These are phyloP conservation scores for Arthroderma sp. DNA, from an alignment of 2,329 filamentous ascomycete species.

Conservation along the genomic window DNA sequence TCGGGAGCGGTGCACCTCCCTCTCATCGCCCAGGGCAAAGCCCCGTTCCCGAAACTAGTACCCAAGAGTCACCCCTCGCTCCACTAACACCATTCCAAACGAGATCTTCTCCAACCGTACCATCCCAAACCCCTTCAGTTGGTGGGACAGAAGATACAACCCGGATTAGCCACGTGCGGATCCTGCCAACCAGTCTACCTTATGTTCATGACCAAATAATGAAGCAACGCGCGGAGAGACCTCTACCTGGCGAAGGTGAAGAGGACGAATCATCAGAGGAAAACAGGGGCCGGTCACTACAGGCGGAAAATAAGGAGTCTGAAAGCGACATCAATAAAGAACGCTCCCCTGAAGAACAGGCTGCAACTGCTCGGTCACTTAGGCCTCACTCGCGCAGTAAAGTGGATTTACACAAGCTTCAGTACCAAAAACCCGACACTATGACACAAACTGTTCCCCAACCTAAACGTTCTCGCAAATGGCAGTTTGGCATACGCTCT, in stretches of 20 bases:
- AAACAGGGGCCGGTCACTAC: background rate
- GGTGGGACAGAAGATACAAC: slow-evolving; percentile 20
- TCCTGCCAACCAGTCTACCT: slow-evolving; percentile 81
- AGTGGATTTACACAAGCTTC: slow-evolving; percentile 52
- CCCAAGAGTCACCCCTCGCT: slow-evolving; percentile 6
- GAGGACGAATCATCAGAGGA: background rate
- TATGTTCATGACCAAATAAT: slow-evolving; percentile 86
- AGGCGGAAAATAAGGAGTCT: slow-evolving; percentile 1
- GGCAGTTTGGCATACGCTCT: slow-evolving; percentile 96
- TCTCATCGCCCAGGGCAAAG: background rate
- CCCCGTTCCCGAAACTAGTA: background rate
- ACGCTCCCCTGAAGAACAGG: slow-evolving; percentile 55
- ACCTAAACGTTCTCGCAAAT: slow-evolving; percentile 63
- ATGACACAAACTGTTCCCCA: slow-evolving; percentile 39
- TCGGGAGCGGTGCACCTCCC: background rate
- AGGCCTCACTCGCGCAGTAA: slow-evolving; percentile 73
- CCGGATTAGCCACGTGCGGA: slow-evolving; percentile 73
- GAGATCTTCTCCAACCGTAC: background rate
- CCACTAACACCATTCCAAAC: slow-evolving; percentile 7
- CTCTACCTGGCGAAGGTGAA: background rate
- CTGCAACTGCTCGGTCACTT: slow-evolving; percentile 65
- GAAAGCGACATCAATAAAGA: slow-evolving; percentile 15
- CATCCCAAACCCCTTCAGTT: background rate
- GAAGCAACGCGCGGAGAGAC: slow-evolving; percentile 40
- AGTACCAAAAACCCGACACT: slow-evolving; percentile 44